Conservation (phyloP, 768 basidiomycete species). For the Xanthoconium purpureum region DNA sequence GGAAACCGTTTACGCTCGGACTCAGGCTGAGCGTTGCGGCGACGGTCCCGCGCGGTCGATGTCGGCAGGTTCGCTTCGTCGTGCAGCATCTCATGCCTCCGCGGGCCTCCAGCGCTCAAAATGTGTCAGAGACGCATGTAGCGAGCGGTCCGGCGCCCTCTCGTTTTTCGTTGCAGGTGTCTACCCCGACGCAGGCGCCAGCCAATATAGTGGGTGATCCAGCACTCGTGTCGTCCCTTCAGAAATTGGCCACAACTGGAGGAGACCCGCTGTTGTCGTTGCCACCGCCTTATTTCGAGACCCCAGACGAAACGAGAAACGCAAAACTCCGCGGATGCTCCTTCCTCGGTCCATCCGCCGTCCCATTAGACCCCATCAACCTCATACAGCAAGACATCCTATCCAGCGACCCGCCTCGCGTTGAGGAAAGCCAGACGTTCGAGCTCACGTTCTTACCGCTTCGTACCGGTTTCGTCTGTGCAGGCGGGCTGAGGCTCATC, state of each 20-base stretch:
- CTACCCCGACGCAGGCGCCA: constrained; percentile 5
- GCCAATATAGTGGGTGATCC: constrained; percentile 4
- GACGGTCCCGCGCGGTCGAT: constrained; percentile 33
- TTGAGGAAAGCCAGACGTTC: constrained; percentile 52
- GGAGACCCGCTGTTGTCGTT: constrained; percentile 24
- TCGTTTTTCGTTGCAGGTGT: constrained; percentile 8
- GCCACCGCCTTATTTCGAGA: constrained; percentile 49
- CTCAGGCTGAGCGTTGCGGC: constrained; percentile 54
- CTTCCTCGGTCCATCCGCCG: constrained; percentile 51
- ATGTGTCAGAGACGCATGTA: constrained; percentile 1
- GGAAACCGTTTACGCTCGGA: constrained; percentile 57
- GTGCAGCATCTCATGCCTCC: constrained; percentile 64
- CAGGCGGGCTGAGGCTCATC: constrained; percentile 72
- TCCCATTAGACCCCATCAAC: constrained; percentile 45
- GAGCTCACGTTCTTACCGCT: constrained; percentile 60
- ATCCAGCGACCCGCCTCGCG: constrained; percentile 23
- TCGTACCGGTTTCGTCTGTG: constrained; percentile 54
- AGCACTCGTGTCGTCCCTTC: constrained; percentile 14
- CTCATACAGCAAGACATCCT: constrained; percentile 21
- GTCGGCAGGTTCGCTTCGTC: constrained; percentile 49
- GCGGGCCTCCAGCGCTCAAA: constrained; percentile 19
- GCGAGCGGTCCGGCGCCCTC: constrained; percentile 1
- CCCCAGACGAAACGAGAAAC: constrained; percentile 34
- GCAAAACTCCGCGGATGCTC: constrained; percentile 34
- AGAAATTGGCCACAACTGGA: constrained; percentile 1